phyloP scores from a whole-genome alignment of 352 stramenopile species.

The Peronospora belbahrii region DNA sequence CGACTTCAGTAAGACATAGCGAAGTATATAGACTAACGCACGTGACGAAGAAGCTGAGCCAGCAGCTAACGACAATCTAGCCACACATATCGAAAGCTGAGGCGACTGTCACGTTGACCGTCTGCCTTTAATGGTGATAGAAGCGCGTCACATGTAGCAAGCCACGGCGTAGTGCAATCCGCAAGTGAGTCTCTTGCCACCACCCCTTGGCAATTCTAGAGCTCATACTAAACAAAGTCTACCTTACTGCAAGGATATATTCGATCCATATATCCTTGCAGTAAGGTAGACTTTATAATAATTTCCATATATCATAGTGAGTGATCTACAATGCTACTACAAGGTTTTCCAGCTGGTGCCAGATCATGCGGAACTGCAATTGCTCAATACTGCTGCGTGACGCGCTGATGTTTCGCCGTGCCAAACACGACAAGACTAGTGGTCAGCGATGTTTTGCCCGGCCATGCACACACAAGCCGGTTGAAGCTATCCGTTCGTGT shows the following conservation, averaged over 20 bases:
- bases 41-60: neutral
- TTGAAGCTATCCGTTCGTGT: conserved; percentile 14
- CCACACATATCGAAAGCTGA: neutral
- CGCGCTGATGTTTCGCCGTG: conserved; percentile 19
- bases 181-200: neutral
- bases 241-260: no score
- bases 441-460: conserved; percentile 9
- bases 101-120: conserved; percentile 7
- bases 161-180: neutral
- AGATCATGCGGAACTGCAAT: conserved; percentile 19
- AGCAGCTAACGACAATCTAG: no score
- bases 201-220: neutral
- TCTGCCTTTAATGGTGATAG: conserved; percentile 8
- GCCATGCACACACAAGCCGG: conserved; percentile 1
- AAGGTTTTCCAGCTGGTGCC: conserved; percentile 3
- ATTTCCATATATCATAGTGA: no score
- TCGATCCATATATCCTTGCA: no score
- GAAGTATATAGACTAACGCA: no score
- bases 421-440: conserved; percentile 8
- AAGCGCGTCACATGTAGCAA: conserved; percentile 8
- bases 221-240: neutral
- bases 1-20: no score
- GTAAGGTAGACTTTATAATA: no score
- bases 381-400: conserved; percentile 10
- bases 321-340: no score